Conservation (phyloP, 768 basidiomycete species). For the Calvatia gigantea region DNA sequence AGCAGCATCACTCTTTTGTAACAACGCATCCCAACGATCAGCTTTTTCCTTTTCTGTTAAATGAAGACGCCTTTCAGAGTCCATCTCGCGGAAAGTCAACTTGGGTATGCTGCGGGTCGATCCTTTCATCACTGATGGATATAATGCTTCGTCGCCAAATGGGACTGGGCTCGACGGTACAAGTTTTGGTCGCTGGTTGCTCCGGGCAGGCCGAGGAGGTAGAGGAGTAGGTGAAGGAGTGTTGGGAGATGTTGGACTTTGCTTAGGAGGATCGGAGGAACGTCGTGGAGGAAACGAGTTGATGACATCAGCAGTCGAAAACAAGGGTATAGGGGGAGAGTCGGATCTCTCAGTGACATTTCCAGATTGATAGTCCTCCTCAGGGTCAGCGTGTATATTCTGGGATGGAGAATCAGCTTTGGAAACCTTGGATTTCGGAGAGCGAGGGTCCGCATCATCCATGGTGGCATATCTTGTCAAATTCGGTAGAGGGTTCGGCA, state of each 20-base stretch:
- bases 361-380: conserved; percentile 1
- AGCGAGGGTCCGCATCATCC: background rate
- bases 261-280: conserved; percentile 9
- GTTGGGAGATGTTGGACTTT: conserved; percentile 5
- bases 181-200: conserved; percentile 20
- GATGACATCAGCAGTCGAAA: conserved; percentile 42
- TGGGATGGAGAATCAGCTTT: background rate
- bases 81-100: conserved; percentile 47
- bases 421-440: conserved; percentile 8
- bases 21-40: conserved; percentile 65
- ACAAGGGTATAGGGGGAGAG: conserved; percentile 48
- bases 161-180: conserved; percentile 18
- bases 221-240: conserved; percentile 21
- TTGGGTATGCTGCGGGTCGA: background rate
- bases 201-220: conserved; percentile 26
- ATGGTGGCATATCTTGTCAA: conserved; percentile 1
- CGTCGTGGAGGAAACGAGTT: conserved; percentile 37
- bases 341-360: conserved; percentile 12
- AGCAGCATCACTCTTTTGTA: conserved; percentile 62
- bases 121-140: background rate
- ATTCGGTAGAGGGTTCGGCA: conserved; percentile 25
- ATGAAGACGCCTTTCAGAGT: conserved; percentile 29
- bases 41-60: conserved; percentile 70
- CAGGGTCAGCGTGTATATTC: conserved; percentile 11
- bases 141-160: conserved; percentile 11